Base-by-base conservation (phyloP, 2,329 filamentous ascomycete species). In the Aureobasidium melanogenum region DNA sequence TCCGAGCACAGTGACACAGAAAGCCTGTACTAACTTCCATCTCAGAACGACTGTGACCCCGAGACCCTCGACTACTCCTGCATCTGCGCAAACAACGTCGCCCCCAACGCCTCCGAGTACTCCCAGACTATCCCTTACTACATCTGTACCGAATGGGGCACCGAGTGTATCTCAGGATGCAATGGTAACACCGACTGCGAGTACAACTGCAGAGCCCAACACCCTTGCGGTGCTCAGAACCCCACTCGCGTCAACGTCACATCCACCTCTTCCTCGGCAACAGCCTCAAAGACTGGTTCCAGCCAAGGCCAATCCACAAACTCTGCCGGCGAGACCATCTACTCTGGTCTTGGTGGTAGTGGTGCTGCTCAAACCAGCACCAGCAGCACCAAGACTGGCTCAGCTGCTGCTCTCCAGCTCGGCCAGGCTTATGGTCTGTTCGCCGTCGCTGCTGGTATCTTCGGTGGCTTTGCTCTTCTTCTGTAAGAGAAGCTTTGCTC, bases 111-210 rank as follows among this genome's bases (percentile, higher is more conserved):
- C 52, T 84, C 86, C 69, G 82, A 92, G 74, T 94, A 88, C 81
- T 87, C 86, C 22, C 80, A 90, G 67, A 92, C 89, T 1, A 79
- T 94, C 28, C 89, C 89, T 36, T 93, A 84, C 81, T 89, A 86
- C 76, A 80, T 85, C 68, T 94, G 89, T 81, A 80, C 80, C 50
- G 80, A 88, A 74, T 90, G 82, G 80, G 86, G 84, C 67, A 84
- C 77, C 71, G 83, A 90, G 74, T 91, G 88, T 72, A 63, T 74
- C 66, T 69, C 66, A 2, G 73, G 64, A 62, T 91, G 88, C 74
- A 76, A 74, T 36, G 78, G 86, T 73, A 79, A 80, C 67, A 64
- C 68, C 5, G 28, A 59, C 5, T 91, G 88, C 71, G 73, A 80
- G n/a, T 74, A 75, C 63, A 67, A 74, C 60, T 92, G 88, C 77